Conservation (phyloP, 305 asterid species). For the Fraxinus greggii region DNA sequence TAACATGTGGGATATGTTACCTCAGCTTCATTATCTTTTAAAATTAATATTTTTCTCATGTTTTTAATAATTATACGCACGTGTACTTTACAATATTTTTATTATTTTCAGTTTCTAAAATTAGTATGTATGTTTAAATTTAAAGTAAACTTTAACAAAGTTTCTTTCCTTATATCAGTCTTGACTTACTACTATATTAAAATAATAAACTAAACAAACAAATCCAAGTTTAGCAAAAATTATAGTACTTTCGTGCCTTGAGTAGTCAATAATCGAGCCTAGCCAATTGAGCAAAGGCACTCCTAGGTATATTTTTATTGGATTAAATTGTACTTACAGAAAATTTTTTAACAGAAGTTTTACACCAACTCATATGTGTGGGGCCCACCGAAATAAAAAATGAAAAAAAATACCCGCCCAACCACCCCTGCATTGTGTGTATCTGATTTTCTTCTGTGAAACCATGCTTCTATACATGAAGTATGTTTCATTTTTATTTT, state of each 20-base stretch:
- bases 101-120: not conserved
- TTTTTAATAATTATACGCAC: not conserved
- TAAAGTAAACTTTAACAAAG: not conserved
- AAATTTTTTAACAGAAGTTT: no score
- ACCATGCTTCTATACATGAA: no score
- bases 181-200: not conserved
- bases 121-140: not conserved
- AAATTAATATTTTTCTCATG: not conserved
- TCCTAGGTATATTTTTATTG: no score
- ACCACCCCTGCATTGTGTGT: no score
- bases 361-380: no score
- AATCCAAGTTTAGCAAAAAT: not conserved
- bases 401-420: no score
- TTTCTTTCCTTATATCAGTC: not conserved
- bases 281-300: not conserved
- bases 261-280: not conserved
- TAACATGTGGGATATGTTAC: not conserved
- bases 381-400: no score
- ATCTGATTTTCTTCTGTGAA: no score
- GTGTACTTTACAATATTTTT: not conserved
- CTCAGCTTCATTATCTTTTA: not conserved
- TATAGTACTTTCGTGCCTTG: not conserved
- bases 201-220: not conserved
- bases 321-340: no score
- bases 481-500: no score